Evolutionary conservation across 2,329 filamentous ascomycete genomes (phyloP).

Genomic region (Colletotrichum higginsianum): DNA sequence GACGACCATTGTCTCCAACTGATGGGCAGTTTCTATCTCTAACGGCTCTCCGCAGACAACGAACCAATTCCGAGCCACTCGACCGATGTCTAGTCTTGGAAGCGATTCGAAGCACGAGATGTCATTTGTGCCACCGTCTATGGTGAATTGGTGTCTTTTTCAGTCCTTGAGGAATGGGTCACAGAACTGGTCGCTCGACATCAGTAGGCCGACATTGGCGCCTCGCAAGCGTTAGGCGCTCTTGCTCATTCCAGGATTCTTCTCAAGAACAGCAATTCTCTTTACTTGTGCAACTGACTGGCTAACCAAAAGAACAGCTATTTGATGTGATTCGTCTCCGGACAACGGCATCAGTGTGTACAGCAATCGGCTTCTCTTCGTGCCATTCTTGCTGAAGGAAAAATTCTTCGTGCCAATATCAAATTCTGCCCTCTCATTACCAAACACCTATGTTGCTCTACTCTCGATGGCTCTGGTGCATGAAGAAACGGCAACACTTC

Average conservation of each 20-base stretch:
- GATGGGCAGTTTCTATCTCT: slow-evolving; percentile 27
- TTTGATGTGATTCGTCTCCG: neutral
- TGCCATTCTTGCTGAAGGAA: slow-evolving; percentile 72
- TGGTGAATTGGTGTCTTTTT: slow-evolving; percentile 29
- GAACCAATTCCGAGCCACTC: neutral
- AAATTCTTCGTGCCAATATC: slow-evolving; percentile 69
- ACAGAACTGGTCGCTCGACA: too few species aligned
- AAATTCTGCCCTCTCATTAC: slow-evolving; percentile 67
- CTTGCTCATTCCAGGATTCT: neutral
- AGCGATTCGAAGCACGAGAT: slow-evolving; percentile 1
- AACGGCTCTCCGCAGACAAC: slow-evolving; percentile 3
- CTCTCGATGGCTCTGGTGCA: slow-evolving; percentile 59
- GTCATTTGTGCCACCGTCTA: slow-evolving; percentile 6
- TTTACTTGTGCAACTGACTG: neutral
- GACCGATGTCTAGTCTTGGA: neutral
- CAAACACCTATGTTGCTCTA: slow-evolving; percentile 65
- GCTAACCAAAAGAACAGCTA: neutral
- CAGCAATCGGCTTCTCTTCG: slow-evolving; percentile 66
- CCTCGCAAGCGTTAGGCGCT: slow-evolving; percentile 14
- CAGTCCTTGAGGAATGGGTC: neutral
- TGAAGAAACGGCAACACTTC: slow-evolving; percentile 68
- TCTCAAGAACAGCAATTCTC: neutral
- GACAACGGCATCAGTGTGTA: slow-evolving; percentile 71
- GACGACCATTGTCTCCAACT: slow-evolving; percentile 16
- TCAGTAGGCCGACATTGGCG: neutral